Evolutionary conservation across 140 eudicot species (phyloP).

Genomic region (Bidens hawaiensis): DNA sequence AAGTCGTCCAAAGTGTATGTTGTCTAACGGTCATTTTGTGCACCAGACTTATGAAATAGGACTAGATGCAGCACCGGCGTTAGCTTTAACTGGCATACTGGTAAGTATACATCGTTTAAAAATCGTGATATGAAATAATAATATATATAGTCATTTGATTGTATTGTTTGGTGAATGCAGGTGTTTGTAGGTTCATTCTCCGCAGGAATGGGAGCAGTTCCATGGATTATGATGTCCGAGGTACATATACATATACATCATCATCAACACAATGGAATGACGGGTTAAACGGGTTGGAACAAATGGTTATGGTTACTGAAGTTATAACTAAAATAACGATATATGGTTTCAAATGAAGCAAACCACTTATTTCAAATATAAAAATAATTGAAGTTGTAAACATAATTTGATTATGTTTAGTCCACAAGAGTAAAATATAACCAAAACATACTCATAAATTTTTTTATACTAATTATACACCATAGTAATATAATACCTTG

Average conservation of each 20-base stretch:
- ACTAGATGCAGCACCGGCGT: constrained; percentile 58
- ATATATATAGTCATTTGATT: neutral
- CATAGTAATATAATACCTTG: too few relatives aligned
- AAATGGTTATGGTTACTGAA: neutral
- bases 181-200: constrained; percentile 75
- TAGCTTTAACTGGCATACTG: constrained; percentile 86
- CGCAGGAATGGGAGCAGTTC: constrained; percentile 98
- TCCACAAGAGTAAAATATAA: too few relatives aligned
- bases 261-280: neutral
- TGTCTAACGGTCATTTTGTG: constrained; percentile 12
- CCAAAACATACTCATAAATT: too few relatives aligned
- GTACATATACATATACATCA: constrained; percentile 34
- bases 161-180: constrained; percentile 30
- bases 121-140: neutral
- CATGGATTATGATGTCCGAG: constrained; percentile 99
- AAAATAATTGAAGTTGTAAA: too few relatives aligned
- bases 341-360: neutral
- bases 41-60: constrained; percentile 62
- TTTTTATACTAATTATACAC: too few relatives aligned
- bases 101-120: constrained; percentile 36
- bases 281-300: neutral
- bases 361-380: too few relatives aligned
- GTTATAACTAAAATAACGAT: neutral
- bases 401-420: too few relatives aligned
- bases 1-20: neutral